Percentiles rank a stretch among this genome's conserved stretches.
These are phyloP conservation scores for Rhizophlyctis rosea DNA, from an alignment of 192 early-diverging fungal genomes.

Conservation along the genomic window DNA sequence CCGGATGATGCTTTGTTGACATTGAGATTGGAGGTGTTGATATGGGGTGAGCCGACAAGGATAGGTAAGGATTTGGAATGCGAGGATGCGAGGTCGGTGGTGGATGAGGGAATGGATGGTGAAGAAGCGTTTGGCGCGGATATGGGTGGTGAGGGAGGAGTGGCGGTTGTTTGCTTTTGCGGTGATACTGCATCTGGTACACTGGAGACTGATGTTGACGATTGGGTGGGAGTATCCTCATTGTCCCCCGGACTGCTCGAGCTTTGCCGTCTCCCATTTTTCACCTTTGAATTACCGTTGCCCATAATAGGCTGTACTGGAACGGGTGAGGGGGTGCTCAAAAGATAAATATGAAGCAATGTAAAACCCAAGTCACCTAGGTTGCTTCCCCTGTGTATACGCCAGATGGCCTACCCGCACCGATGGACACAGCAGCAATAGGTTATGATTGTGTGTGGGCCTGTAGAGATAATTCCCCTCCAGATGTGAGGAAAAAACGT, in stretches of 20 bases:
- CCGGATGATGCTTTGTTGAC: neutral
- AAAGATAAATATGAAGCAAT: too few relatives aligned
- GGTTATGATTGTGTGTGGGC: too few relatives aligned
- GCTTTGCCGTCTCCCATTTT: neutral
- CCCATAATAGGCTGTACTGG: too few relatives aligned
- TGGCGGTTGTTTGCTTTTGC: neutral
- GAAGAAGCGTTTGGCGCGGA: too few relatives aligned
- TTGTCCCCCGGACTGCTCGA: neutral
- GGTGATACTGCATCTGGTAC: neutral
- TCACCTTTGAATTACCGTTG: neutral
- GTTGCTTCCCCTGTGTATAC: too few relatives aligned
- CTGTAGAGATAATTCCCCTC: too few relatives aligned
- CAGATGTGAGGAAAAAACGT: too few relatives aligned
- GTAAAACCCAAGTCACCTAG: too few relatives aligned
- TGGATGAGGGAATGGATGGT: neutral
- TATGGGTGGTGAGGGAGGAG: too few relatives aligned
- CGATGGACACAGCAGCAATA: too few relatives aligned
- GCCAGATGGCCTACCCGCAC: too few relatives aligned
- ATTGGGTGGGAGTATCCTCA: neutral
- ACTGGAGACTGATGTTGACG: neutral
- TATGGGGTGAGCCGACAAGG: conserved; percentile 1
- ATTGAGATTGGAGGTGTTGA: neutral
- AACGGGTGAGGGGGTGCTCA: too few relatives aligned
- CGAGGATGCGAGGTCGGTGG: neutral
- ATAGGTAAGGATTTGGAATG: neutral